phyloP scores from a whole-genome alignment of 2,329 filamentous ascomycete species.

The Colletotrichum cuscutae region DNA sequence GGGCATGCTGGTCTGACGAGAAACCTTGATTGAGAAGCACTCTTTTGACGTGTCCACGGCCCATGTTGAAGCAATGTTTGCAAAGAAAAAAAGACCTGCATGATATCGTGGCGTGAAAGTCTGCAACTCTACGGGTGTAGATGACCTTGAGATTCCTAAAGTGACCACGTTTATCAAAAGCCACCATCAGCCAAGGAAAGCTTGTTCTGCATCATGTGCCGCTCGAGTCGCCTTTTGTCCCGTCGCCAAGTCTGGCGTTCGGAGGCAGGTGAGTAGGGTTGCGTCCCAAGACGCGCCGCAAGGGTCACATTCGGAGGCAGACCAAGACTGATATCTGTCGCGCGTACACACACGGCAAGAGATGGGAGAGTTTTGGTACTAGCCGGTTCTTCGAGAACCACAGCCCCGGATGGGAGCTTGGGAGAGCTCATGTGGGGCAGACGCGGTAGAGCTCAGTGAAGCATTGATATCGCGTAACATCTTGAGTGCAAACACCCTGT shows the following conservation, averaged over 20 bases:
- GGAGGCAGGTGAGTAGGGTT: background rate
- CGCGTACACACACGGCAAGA: background rate
- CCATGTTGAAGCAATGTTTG: background rate
- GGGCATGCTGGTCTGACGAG: background rate
- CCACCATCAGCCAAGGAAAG: slow-evolving; percentile 25
- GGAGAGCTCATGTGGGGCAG: background rate
- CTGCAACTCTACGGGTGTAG: background rate
- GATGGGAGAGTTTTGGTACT: background rate
- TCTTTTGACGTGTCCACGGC: background rate
- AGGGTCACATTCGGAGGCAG: slow-evolving; percentile 25
- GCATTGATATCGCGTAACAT: background rate
- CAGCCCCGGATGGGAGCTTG: too few species aligned
- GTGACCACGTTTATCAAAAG: background rate
- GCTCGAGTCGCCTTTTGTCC: background rate
- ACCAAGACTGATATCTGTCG: background rate
- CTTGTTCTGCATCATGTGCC: background rate
- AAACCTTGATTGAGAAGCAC: background rate
- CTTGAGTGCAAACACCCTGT: too few species aligned
- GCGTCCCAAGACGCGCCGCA: background rate
- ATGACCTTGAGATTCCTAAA: background rate
- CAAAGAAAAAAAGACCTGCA: background rate
- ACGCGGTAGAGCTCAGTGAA: background rate
- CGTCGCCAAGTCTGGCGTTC: background rate
- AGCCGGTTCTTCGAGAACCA: too few species aligned
- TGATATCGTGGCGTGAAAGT: background rate